Evolutionary conservation across 495 filamentous ascomycete genomes (phyloP).

Genomic region (Eremomyces bilateralis): DNA sequence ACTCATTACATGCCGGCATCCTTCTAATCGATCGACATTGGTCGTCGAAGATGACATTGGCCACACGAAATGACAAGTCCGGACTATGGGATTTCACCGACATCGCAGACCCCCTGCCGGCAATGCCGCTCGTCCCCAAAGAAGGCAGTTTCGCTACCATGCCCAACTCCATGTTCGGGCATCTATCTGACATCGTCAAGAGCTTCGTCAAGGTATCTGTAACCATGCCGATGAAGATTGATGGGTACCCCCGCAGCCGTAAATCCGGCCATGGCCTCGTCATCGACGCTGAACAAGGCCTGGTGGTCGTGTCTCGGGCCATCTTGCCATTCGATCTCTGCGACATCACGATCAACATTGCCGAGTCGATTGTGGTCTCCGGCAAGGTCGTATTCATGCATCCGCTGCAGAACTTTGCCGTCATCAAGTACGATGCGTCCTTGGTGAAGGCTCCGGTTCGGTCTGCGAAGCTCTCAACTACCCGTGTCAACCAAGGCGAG

Average conservation of each 20-base stretch:
- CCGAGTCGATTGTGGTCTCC: slow-evolving; percentile 82
- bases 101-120: slow-evolving; percentile 56
- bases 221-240: slow-evolving; percentile 82
- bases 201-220: slow-evolving; percentile 89
- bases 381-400: slow-evolving; percentile 94
- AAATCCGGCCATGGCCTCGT: slow-evolving; percentile 93
- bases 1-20: slow-evolving; percentile 84
- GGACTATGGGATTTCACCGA: slow-evolving; percentile 91
- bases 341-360: slow-evolving; percentile 85
- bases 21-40: slow-evolving; percentile 88
- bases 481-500: slow-evolving; percentile 70
- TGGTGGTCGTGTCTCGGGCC: slow-evolving; percentile 81
- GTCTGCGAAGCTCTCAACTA: slow-evolving; percentile 59
- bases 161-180: slow-evolving; percentile 71
- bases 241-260: slow-evolving; percentile 78
- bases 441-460: slow-evolving; percentile 85
- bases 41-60: slow-evolving; percentile 81
- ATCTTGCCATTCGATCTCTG: slow-evolving; percentile 92
- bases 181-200: slow-evolving; percentile 73
- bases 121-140: slow-evolving; percentile 42
- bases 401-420: slow-evolving; percentile 91
- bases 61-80: slow-evolving; percentile 72
- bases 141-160: slow-evolving; percentile 79
- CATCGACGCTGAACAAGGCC: slow-evolving; percentile 83
- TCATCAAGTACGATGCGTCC: slow-evolving; percentile 83